phyloP scores from a whole-genome alignment of 108 stramenopile species.

The Chaetoceros tenuissimus region DNA sequence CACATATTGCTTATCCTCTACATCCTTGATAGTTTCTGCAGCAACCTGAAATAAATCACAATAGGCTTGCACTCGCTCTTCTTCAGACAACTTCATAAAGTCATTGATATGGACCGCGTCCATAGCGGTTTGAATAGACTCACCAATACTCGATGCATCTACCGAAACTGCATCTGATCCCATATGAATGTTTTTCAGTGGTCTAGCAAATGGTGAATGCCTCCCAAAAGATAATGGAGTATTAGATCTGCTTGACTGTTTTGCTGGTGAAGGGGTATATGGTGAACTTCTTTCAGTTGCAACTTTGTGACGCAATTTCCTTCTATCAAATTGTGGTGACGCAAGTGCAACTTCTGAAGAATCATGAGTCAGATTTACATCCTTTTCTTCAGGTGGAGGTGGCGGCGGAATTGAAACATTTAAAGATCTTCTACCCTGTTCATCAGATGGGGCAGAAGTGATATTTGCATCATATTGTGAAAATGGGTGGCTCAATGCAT shows the following conservation, averaged over 20 bases:
- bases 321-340: background rate
- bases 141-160: background rate
- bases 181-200: background rate
- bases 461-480: background rate
- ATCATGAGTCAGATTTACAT: background rate
- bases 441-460: background rate
- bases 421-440: background rate
- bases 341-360: background rate
- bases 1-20: background rate
- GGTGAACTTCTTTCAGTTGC: background rate
- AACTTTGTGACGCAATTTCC: background rate
- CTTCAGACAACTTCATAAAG: conserved; percentile 1
- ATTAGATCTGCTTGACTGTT: background rate
- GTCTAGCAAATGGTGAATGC: background rate
- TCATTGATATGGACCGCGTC: background rate
- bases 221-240: background rate
- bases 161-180: background rate
- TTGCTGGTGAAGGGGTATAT: background rate
- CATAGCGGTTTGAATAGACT: background rate
- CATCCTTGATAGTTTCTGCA: background rate
- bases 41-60: background rate
- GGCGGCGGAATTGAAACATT: background rate
- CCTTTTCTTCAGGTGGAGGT: background rate
- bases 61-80: background rate
- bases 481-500: too few relatives aligned